Evolutionary conservation across 352 stramenopile species (phyloP), one percentile per base, ranked within the genome.

Genomic region (Aphanomyces invadans): DNA sequence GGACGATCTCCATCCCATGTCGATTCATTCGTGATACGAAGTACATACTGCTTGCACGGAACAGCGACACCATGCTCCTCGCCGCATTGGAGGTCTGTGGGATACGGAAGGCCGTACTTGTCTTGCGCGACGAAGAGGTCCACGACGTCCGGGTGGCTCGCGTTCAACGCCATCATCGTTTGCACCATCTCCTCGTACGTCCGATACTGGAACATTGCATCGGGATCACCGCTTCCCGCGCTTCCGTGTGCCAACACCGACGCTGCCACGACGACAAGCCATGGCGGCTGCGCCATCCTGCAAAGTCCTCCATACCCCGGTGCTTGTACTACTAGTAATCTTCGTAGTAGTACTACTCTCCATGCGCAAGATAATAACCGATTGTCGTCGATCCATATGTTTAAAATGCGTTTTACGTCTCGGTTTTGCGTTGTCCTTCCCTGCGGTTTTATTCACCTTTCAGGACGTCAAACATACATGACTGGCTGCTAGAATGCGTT

Each of bases 21-120:
- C 66, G 80, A 88, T 70, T 96, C 81, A 70, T 97, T 92, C 25
- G 87, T 96, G 62, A 97, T 68, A 67, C 95, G 81, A 66, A 96
- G 76, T 11, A 96, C 70, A 33, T 83, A 93, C 28, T 96, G 87
- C 45, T 93, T 81, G 72, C 88, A 96, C 2, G 76, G 75, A 1
- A 36, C 32, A 5, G 39, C 15, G 0, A 4, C 56, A 36, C 74
- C 73, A 31, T 86, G 74, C 71, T 88, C 71, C 23, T 78, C 72
- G 11, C 79, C 60, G 31, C 86, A 94, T 65, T 69, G 67, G 19
- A 94, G 79, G 63, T 88, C 79, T 5, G 76, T 23, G 2, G 84
- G 83, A 36, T 86, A 90, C 59, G 86, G 82, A 61, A 96, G 70
- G 11, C 53, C 62, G 73, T 95, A 96, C 62, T 71, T 86, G 48